Base-by-base conservation (phyloP, 148 eudicot genomes). In the Camellia japonica region DNA sequence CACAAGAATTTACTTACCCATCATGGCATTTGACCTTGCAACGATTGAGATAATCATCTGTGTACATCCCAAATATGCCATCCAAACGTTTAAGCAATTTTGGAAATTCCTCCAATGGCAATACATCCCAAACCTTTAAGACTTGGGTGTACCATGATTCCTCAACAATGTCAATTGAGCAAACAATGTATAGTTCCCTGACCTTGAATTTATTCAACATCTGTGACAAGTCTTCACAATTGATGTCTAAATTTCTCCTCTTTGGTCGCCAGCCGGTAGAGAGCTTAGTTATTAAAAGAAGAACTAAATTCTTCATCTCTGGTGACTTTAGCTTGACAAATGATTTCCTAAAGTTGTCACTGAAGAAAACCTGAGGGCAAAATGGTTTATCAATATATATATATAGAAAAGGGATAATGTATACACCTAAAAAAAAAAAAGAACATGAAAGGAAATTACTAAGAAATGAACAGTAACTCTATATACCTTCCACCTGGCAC, bases 231-330 rank as follows among this genome's bases (percentile, higher is more conserved):
- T 66, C 68, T 73, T 64, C 75, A 80, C 77, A 82, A 6, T 5
- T 2, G 6, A 75, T 49, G 14, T 82, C 81, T 41, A 80, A 38
- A 52, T 79, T 82, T 47, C 43, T 54, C 18, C 76, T 86, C 54
- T 84, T 88, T 1, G 91, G 89, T 7, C 89, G 79, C 91, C 91
- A 88, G 3, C 89, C 89, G 73, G 75, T 81, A 10, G 91, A 80
- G 18, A 88, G 82, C 74, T 79, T 82, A 20, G 80, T 4, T 41
- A 88, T 60, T 38, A 82, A 81, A 51, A 52, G 71, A 3, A 86
- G 19, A 4, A 84, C 91, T 51, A 81, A 65, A 44, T 80, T 88
- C 84, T 88, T 86, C 0, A 76, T 75, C 62, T 74, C 68, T 3
- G 18, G 20, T 2, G 82, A 77, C 42, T 62, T 66, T 10, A 88